Percentiles rank a stretch among this genome's conserved stretches.
phyloP scores from a whole-genome alignment of 1,139 yeast genomes.

The Fermentozyma sake region DNA sequence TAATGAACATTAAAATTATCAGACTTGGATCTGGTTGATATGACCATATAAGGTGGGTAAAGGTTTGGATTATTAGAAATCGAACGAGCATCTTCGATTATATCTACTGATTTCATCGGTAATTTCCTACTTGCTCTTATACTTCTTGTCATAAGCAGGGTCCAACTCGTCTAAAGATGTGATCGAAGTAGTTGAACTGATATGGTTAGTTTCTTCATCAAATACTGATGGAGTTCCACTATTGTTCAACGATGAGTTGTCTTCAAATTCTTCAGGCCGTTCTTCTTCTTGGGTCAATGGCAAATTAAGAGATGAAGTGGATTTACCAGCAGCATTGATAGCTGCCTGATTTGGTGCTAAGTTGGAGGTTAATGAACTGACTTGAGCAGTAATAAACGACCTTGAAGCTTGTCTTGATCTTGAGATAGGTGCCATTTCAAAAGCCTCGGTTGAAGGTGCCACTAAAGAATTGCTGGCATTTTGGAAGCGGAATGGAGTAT shows the following conservation, averaged over 20 bases:
- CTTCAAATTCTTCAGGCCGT: constrained; percentile 28
- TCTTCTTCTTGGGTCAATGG: no score
- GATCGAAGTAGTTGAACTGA: constrained; percentile 26
- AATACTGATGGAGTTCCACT: constrained; percentile 42
- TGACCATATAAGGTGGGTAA: no score
- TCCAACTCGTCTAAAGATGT: constrained; percentile 32
- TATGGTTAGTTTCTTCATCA: constrained; percentile 18
- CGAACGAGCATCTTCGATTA: no score
- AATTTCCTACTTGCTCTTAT: constrained; percentile 2
- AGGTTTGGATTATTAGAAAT: no score
- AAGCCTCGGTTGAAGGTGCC: constrained; percentile 10
- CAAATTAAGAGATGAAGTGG: constrained; percentile 15
- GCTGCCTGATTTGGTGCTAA: no score
- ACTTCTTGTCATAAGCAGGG: constrained; percentile 3
- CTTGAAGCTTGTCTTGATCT: constrained; percentile 34
- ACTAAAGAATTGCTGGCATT: constrained; percentile 1
- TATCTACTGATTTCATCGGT: not conserved
- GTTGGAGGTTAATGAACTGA: not conserved
- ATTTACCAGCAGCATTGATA: no score
- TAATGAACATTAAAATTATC: no score
- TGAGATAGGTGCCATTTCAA: constrained; percentile 26
- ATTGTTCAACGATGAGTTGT: constrained; percentile 24
- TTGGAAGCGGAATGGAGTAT: no score
- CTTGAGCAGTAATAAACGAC: constrained; percentile 12
- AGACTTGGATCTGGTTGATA: no score